These are phyloP conservation scores for Glaciozyma martinii DNA, from an alignment of 768 basidiomycete species.

Conservation along the genomic window DNA sequence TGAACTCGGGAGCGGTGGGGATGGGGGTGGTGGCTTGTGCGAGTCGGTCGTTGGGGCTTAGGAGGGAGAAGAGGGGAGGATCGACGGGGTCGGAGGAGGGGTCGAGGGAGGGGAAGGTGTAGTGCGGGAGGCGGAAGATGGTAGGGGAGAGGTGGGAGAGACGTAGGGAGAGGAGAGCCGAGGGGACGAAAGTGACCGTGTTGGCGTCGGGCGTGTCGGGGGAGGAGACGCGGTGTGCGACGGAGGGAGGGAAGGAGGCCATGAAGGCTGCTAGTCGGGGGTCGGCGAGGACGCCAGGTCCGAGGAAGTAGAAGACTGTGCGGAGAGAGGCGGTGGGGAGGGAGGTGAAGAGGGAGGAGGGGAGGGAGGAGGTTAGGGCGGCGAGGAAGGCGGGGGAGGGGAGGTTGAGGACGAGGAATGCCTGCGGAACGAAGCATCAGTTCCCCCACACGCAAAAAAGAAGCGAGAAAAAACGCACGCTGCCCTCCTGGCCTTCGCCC, in stretches of 20 bases:
- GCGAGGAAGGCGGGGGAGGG: conserved; percentile 45
- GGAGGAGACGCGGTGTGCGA: conserved; percentile 58
- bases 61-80: not conserved
- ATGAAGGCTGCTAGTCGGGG: conserved; percentile 54
- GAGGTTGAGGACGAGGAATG: conserved; percentile 61
- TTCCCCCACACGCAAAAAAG: too few species aligned
- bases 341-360: conserved; percentile 48
- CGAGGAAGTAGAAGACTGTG: conserved; percentile 58
- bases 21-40: conserved; percentile 32
- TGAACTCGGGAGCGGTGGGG: not conserved
- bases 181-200: conserved; percentile 58
- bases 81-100: not conserved
- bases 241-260: conserved; percentile 2
- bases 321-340: conserved; percentile 44
- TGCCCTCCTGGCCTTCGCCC: conserved; percentile 33
- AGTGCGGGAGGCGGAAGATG: conserved; percentile 64
- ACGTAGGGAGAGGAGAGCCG: conserved; percentile 61
- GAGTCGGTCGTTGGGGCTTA: conserved; percentile 34
- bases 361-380: not conserved
- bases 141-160: conserved; percentile 60
- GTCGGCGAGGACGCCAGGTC: conserved; percentile 61
- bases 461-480: conserved; percentile 31
- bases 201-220: conserved; percentile 51
- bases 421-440: conserved; percentile 41
- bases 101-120: conserved; percentile 41